Evolutionary conservation across 768 basidiomycete species (phyloP), one percentile per base, ranked within the genome.

Genomic region (Kwoniella sp.): DNA sequence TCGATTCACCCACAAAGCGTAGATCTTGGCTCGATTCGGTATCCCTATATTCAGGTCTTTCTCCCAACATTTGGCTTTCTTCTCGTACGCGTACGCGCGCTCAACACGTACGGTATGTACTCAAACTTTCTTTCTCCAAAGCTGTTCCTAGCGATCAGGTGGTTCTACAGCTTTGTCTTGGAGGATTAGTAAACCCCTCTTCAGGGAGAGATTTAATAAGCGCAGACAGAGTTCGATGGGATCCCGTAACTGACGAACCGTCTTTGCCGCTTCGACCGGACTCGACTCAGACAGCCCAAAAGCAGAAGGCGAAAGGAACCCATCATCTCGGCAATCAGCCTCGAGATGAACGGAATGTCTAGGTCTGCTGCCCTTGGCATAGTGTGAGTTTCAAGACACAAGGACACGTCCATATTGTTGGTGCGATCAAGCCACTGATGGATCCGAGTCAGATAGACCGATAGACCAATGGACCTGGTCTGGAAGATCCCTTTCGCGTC

Each of bases 71-170:
- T n/a, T n/a, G n/a, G n/a, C n/a, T n/a, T n/a, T n/a, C n/a, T n/a
- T n/a, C n/a, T n/a, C n/a, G n/a, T n/a, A n/a, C n/a, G n/a, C n/a
- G n/a, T n/a, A n/a, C n/a, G n/a, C n/a, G n/a, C n/a, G n/a, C n/a
- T n/a, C 40, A 19, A 9, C 40, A 44, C 8, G 40, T 13, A 33
- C 33, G 33, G 13, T 33, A 13, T 13, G 33, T 6, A 19, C 40
- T 44, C 40, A 3, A 44, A 44, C 40, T 44, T 44, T 44, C 8
- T 10, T 10, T 19, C 4, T 3, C 40, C 40, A 6, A 44, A 13
- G 40, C 40, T 19, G 40, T 44, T 44, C 40, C 40, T 44, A 44
- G 40, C 40, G 40, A 19, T 44, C 40, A 44, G 40, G 40, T 44
- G 40, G 10, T 44, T 3, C 17, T 19, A 19, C 8, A 10, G 4